These are phyloP conservation scores for Hansenula lynferdii DNA, from an alignment of 1,139 yeast species.

Conservation along the genomic window DNA sequence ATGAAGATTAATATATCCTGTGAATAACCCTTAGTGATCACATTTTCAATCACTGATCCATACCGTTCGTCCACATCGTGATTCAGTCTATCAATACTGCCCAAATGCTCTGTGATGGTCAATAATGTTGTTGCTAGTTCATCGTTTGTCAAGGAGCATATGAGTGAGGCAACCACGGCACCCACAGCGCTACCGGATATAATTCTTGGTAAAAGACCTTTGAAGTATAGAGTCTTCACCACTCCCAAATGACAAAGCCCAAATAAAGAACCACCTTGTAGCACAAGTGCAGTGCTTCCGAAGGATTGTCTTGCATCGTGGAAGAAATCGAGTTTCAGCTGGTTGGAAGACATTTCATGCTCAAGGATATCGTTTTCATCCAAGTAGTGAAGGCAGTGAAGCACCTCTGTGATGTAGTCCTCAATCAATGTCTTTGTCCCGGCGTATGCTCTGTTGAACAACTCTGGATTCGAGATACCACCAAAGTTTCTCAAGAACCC, in stretches of 20 bases:
- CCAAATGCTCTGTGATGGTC: conserved; percentile 27
- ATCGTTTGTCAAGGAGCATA: conserved; percentile 65
- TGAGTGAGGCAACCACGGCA: conserved; percentile 84
- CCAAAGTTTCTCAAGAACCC: conserved; percentile 81
- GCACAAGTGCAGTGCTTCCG: conserved; percentile 84
- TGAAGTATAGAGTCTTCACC: conserved; percentile 69
- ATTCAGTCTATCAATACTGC: conserved; percentile 37
- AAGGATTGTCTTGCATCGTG: conserved; percentile 87
- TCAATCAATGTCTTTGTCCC: conserved; percentile 90
- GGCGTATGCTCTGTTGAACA: conserved; percentile 76
- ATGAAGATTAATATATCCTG: conserved; percentile 78
- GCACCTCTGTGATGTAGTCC: conserved; percentile 75
- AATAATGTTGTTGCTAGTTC: conserved; percentile 25
- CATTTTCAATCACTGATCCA: conserved; percentile 64
- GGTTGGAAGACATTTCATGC: conserved; percentile 19
- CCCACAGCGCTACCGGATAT: conserved; percentile 96
- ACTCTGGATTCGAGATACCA: conserved; percentile 74
- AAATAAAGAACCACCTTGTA: conserved; percentile 93
- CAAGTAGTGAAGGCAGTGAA: conserved; percentile 58
- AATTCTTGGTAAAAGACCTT: conserved; percentile 74
- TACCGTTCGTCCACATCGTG: conserved; percentile 58
- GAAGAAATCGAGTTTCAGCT: conserved; percentile 74
- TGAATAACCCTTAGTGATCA: conserved; percentile 71
- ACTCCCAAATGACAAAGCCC: conserved; percentile 94
- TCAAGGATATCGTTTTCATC: conserved; percentile 22